Evolutionary conservation across 2,329 filamentous ascomycete species (phyloP).

Genomic region (Nemania diffusa): DNA sequence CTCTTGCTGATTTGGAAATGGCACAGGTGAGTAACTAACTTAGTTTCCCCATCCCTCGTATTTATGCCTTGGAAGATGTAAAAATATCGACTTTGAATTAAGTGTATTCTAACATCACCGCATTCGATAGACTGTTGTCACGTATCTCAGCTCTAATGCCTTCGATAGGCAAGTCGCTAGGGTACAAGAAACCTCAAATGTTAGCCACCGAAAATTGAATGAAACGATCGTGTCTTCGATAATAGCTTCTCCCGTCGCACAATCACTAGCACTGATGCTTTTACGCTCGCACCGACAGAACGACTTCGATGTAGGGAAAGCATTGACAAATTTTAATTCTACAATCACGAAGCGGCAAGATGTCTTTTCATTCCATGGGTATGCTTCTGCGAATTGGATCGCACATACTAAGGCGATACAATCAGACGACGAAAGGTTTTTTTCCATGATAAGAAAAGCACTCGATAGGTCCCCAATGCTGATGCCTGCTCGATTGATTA

Average conservation of each 20-base stretch:
- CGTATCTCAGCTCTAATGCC: conserved; percentile 2
- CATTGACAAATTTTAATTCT: not conserved
- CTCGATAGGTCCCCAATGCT: not conserved
- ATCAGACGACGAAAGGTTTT: not conserved
- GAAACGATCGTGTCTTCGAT: not conserved
- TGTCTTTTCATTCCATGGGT: not conserved
- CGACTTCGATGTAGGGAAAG: conserved; percentile 8
- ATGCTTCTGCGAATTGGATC: conserved; percentile 3
- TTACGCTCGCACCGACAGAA: not conserved
- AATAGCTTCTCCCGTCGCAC: not conserved
- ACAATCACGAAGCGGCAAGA: not conserved
- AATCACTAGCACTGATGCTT: not conserved
- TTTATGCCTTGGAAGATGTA: not conserved
- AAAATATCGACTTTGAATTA: not conserved
- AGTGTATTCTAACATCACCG: not conserved
- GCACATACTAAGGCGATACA: not conserved
- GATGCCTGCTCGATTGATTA: not conserved
- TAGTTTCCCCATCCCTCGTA: not conserved
- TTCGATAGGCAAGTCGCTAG: conserved; percentile 5
- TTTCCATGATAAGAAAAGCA: not conserved
- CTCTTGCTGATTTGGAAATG: conserved; percentile 17
- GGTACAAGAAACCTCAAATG: not conserved
- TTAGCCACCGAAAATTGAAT: not conserved
- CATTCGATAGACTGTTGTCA: conserved; percentile 2
- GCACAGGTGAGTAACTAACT: not conserved